A percentile compares a stretch with the other conserved stretches of the same genome.
Evolutionary conservation across 371 early-diverging fungal genomes (phyloP).

Genomic region (Rhizopus microsporus): DNA sequence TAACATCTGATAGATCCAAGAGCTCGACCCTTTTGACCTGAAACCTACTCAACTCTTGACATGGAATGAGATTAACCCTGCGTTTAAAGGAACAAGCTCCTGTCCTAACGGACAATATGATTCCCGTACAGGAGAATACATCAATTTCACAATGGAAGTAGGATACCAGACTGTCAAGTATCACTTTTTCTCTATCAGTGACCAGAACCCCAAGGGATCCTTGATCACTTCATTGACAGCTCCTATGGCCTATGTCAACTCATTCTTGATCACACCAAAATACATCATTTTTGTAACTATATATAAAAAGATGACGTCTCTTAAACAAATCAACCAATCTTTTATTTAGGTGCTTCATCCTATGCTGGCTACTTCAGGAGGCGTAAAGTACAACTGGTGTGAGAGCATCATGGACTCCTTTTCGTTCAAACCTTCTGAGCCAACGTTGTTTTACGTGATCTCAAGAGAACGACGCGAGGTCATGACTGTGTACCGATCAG

Average conservation of each 20-base stretch:
- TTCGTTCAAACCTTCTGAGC: slow-evolving; percentile 57
- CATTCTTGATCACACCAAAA: slow-evolving; percentile 69
- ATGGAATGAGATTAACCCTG: slow-evolving; percentile 69
- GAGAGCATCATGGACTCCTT: slow-evolving; percentile 71
- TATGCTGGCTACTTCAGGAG: slow-evolving; percentile 57
- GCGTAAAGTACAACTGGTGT: slow-evolving; percentile 70
- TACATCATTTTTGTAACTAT: slow-evolving; percentile 66
- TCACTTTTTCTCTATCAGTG: slow-evolving; percentile 65
- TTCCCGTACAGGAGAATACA: slow-evolving; percentile 67
- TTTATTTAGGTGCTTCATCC: slow-evolving; percentile 51
- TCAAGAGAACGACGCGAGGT: slow-evolving; percentile 68
- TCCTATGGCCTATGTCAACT: slow-evolving; percentile 70
- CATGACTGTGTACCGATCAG: slow-evolving; percentile 65
- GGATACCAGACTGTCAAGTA: slow-evolving; percentile 67
- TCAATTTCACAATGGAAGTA: slow-evolving; percentile 74
- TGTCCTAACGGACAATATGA: slow-evolving; percentile 75
- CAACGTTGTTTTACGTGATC: slow-evolving; percentile 69
- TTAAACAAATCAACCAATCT: neutral
- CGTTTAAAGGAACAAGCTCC: slow-evolving; percentile 69
- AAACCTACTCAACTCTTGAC: slow-evolving; percentile 66
- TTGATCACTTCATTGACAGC: slow-evolving; percentile 66
- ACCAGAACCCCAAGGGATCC: slow-evolving; percentile 63
- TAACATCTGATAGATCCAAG: slow-evolving; percentile 55
- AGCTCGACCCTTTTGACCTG: slow-evolving; percentile 75
- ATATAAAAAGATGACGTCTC: neutral